Evolutionary conservation across 345 rosid species (phyloP).

Genomic region (Lagerstroemia speciosa): DNA sequence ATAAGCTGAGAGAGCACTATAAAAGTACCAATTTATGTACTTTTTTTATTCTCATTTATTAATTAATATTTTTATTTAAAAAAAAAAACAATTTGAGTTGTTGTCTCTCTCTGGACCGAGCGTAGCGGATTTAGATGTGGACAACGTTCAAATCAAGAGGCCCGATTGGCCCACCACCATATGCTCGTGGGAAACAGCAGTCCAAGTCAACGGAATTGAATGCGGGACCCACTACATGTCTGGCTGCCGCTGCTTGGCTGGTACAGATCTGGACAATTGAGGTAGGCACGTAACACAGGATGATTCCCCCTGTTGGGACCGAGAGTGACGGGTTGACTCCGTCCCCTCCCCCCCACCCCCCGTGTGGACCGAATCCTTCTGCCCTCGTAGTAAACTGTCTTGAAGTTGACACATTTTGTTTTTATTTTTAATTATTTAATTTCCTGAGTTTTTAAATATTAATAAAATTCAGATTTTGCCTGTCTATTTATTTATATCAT

Average conservation of each 20-base stretch:
- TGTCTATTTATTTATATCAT: no score
- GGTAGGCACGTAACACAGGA: background rate
- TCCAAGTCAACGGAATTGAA: conserved; percentile 24
- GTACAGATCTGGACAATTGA: background rate
- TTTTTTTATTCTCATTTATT: no score
- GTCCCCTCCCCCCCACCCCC: conserved; percentile 17
- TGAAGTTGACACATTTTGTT: background rate
- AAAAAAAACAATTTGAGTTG: background rate
- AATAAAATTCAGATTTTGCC: no score
- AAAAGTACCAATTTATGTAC: no score
- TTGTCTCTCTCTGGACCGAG: background rate
- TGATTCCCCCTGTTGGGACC: background rate
- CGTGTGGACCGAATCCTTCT: conserved; percentile 16
- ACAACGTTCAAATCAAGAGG: conserved; percentile 29
- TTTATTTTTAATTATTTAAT: no score
- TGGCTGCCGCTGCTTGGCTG: background rate
- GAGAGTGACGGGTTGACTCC: conserved; percentile 14
- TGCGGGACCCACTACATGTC: conserved; percentile 11
- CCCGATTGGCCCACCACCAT: conserved; percentile 27
- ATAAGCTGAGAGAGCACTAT: no score
- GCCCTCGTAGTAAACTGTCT: background rate
- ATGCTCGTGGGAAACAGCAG: conserved; percentile 13
- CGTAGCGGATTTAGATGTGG: conserved; percentile 8
- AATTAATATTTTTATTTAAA: background rate
- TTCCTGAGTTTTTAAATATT: no score